Percentiles rank a stretch among this genome's conserved stretches.
Conservation (phyloP, 345 rosid species). For the Boechera retrofracta region DNA sequence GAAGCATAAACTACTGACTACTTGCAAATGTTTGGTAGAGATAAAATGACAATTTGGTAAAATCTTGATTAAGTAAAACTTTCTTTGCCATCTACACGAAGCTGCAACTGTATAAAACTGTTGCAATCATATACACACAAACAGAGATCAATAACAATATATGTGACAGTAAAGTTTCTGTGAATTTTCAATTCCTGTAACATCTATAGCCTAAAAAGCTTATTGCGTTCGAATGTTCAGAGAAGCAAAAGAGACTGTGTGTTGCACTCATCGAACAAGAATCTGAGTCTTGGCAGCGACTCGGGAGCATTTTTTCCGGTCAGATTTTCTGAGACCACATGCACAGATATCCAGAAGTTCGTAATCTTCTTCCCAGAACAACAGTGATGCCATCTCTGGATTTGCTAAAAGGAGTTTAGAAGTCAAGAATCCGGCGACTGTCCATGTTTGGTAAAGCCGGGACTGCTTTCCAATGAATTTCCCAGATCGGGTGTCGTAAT, state of each 20-base stretch:
- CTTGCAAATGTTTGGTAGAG: no score
- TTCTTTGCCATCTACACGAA: not conserved
- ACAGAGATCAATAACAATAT: conserved; percentile 29
- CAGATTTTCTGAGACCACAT: conserved; percentile 79
- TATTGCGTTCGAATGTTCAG: not conserved
- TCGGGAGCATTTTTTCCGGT: conserved; percentile 89
- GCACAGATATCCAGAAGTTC: conserved; percentile 89
- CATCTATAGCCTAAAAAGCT: conserved; percentile 20
- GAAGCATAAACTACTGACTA: not conserved
- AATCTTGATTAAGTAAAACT: not conserved
- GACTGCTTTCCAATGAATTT: conserved; percentile 93
- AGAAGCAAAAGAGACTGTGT: conserved; percentile 8
- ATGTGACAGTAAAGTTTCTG: conserved; percentile 30
- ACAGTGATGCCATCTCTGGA: conserved; percentile 75
- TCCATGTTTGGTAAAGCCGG: conserved; percentile 91
- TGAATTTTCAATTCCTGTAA: conserved; percentile 17
- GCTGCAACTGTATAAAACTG: conserved; percentile 1
- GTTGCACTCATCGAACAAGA: conserved; percentile 57
- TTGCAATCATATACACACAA: conserved; percentile 15
- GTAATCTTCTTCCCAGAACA: conserved; percentile 94
- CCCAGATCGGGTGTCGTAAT: conserved; percentile 85
- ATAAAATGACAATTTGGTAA: not conserved
- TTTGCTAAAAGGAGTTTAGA: conserved; percentile 81
- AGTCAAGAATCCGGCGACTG: conserved; percentile 85
- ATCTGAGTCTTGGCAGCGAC: conserved; percentile 91